Evolutionary conservation across 306 rosid species (phyloP).

Genomic region (Crotalaria pallida): DNA sequence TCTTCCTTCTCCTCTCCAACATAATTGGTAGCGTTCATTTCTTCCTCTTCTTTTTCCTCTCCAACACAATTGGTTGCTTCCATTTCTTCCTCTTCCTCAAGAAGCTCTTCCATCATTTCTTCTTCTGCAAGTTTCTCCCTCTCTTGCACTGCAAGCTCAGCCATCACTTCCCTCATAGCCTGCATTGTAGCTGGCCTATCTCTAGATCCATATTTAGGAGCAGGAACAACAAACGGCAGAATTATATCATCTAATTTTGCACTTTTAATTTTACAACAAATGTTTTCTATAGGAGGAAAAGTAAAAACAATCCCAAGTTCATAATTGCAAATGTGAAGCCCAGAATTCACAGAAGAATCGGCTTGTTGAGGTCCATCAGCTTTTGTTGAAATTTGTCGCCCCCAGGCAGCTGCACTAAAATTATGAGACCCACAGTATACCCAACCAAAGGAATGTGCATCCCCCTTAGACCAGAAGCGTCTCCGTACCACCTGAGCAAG

Average conservation of each 20-base stretch:
- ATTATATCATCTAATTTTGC: conserved; percentile 48
- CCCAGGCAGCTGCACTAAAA: conserved; percentile 93
- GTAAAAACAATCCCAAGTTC: conserved; percentile 81
- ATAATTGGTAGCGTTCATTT: conserved; percentile 34
- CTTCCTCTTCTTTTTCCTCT: conserved; percentile 58
- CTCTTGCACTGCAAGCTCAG: conserved; percentile 39
- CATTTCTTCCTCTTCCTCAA: conserved; percentile 53
- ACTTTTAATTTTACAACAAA: conserved; percentile 15
- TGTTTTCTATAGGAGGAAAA: conserved; percentile 47
- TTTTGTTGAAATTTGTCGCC: conserved; percentile 45
- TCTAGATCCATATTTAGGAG: conserved; percentile 60
- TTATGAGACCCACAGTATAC: conserved; percentile 81
- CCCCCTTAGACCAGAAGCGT: conserved; percentile 49
- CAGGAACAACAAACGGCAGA: conserved; percentile 76
- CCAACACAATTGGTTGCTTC: conserved; percentile 37
- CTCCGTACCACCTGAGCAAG: conserved; percentile 60
- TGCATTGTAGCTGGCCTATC: conserved; percentile 72
- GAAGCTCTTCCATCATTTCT: conserved; percentile 55
- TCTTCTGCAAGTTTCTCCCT: conserved; percentile 33
- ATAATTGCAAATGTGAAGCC: conserved; percentile 77
- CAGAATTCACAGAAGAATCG: conserved; percentile 29
- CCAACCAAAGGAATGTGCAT: conserved; percentile 60
- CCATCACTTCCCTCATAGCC: conserved; percentile 73
- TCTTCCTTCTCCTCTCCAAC: conserved; percentile 68
- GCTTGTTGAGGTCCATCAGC: conserved; percentile 25